Conservation (phyloP, 1,284 basidiomycete genomes). For the Calocybe gambosa region DNA sequence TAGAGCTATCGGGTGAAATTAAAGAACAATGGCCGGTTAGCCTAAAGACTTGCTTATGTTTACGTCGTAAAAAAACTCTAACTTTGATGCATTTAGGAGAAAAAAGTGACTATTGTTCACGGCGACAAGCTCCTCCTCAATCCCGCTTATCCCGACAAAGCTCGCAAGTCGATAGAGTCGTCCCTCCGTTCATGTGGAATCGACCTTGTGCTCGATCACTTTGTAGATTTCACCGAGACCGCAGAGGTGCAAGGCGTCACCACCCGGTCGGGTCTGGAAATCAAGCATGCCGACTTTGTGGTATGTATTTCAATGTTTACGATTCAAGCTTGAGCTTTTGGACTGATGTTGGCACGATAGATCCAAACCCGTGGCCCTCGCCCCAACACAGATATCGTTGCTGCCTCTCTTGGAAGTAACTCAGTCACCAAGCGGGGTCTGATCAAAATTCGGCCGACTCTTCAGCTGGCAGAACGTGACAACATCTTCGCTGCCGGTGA, state of each 20-base stretch:
- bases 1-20: conserved; percentile 55
- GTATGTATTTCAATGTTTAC: conserved; percentile 28
- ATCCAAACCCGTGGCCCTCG: conserved; percentile 43
- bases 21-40: conserved; percentile 43
- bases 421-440: conserved; percentile 36
- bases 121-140: conserved; percentile 48
- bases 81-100: conserved; percentile 30
- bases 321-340: background rate
- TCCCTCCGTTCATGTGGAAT: conserved; percentile 39
- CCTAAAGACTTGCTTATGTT: background rate
- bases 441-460: conserved; percentile 45
- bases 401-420: conserved; percentile 33
- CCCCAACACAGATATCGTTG: conserved; percentile 49
- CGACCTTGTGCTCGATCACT: conserved; percentile 49
- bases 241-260: conserved; percentile 29
- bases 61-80: conserved; percentile 6
- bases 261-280: conserved; percentile 46
- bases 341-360: conserved; percentile 17
- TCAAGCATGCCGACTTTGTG: conserved; percentile 50
- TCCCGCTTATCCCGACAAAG: conserved; percentile 47
- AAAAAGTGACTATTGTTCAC: conserved; percentile 62
- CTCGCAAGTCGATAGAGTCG: conserved; percentile 42
- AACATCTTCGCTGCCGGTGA: conserved; percentile 61
- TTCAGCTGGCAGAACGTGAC: conserved; percentile 43
- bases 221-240: conserved; percentile 41